Conservation (phyloP, 192 early-diverging fungal genomes). For the Mortierella hygrophila region DNA sequence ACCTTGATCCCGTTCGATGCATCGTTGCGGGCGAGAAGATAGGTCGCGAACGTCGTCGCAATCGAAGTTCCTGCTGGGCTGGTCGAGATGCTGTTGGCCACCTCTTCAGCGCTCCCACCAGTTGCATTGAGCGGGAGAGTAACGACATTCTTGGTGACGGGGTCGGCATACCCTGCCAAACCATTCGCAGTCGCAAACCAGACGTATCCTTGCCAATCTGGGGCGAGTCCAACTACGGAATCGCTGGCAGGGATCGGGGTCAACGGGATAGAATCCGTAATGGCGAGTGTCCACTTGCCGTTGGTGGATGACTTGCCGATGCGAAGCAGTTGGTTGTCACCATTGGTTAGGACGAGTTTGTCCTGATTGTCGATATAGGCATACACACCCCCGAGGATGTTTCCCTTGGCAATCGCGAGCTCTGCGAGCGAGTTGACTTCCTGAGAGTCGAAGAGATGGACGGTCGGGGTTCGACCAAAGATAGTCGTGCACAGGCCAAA, state of each 20-base stretch:
- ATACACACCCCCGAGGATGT: conserved; percentile 34
- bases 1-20: conserved; percentile 23
- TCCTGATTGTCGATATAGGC: conserved; percentile 35
- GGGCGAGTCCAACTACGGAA: conserved; percentile 37
- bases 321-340: conserved; percentile 34
- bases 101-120: conserved; percentile 18
- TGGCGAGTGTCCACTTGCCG: conserved; percentile 21
- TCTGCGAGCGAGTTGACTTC: conserved; percentile 31
- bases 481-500: conserved; percentile 38
- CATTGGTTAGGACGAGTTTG: conserved; percentile 25
- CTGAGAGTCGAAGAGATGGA: conserved; percentile 42
- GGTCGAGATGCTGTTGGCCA: conserved; percentile 36
- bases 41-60: conserved; percentile 29
- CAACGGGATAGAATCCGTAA: conserved; percentile 25
- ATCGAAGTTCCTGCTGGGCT: conserved; percentile 33
- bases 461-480: conserved; percentile 19
- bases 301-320: conserved; percentile 26
- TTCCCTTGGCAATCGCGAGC: conserved; percentile 28
- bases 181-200: conserved; percentile 36
- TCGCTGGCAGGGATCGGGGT: conserved; percentile 25
- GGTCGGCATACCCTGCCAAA: conserved; percentile 30
- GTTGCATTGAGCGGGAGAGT: conserved; percentile 16
- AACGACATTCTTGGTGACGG: conserved; percentile 21
- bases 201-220: conserved; percentile 40
- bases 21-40: conserved; percentile 30